Conservation (phyloP, 306 rosid species). For the Cucurbita pepo region DNA sequence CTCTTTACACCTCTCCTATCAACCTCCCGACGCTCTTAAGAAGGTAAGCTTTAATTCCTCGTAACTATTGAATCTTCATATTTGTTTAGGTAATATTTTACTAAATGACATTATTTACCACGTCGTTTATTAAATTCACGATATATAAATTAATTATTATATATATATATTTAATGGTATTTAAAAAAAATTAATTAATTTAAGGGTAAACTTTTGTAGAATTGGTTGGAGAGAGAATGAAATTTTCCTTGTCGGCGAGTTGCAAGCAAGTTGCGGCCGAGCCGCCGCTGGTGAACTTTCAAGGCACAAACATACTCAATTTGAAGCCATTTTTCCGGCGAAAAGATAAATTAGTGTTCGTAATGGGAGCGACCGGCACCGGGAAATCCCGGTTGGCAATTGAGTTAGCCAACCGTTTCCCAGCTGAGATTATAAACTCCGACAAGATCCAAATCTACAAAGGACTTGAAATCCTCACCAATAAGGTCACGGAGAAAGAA, state of each 20-base stretch:
- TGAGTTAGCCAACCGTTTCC: conserved; percentile 37
- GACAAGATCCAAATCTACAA: conserved; percentile 68
- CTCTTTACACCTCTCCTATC: no score
- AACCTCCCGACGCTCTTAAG: no score
- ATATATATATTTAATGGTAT: no score
- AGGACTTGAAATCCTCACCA: conserved; percentile 51
- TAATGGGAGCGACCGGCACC: conserved; percentile 71
- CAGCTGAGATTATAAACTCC: conserved; percentile 48
- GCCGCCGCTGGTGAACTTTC: conserved; percentile 23
- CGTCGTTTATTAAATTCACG: no score
- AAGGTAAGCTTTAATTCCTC: background rate
- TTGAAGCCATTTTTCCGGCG: conserved; percentile 20
- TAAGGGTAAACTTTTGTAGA: background rate
- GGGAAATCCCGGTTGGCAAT: conserved; percentile 64
- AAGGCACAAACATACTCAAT: conserved; percentile 11
- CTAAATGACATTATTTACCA: no score
- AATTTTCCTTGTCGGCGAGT: conserved; percentile 8
- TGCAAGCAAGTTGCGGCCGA: conserved; percentile 28
- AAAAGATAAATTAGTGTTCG: conserved; percentile 43
- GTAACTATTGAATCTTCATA: background rate
- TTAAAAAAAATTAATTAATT: no score
- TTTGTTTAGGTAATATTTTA: no score
- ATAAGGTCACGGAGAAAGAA: conserved; percentile 49
- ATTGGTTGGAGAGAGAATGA: background rate
- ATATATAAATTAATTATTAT: no score